These are phyloP conservation scores for Glaciozyma antarctica DNA, from an alignment of 768 basidiomycete genomes.

Conservation along the genomic window DNA sequence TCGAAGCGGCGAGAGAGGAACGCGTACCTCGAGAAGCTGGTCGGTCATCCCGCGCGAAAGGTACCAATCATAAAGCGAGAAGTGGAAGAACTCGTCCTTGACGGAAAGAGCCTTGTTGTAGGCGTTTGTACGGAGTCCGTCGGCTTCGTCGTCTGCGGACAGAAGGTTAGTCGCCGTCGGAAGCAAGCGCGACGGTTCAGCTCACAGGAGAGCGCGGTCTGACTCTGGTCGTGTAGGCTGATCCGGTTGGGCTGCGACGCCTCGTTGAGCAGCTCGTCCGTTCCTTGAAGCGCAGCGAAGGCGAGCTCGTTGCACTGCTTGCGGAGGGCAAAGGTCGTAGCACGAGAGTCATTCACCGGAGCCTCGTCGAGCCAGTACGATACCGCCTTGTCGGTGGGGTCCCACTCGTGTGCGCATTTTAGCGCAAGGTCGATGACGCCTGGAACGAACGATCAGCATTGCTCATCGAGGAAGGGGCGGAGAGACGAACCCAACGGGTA, in stretches of 20 bases:
- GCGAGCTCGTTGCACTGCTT: conserved; percentile 71
- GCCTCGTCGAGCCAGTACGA: conserved; percentile 60
- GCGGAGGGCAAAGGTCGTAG: conserved; percentile 53
- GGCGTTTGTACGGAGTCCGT: conserved; percentile 68
- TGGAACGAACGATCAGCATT: conserved; percentile 35
- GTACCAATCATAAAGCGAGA: conserved; percentile 87
- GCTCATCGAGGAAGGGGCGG: neutral
- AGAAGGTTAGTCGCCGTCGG: neutral
- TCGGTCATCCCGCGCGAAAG: conserved; percentile 69
- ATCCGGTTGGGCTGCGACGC: conserved; percentile 37
- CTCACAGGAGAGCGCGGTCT: conserved; percentile 2
- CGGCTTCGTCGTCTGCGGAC: conserved; percentile 47
- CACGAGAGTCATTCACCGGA: conserved; percentile 53
- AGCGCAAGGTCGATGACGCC: conserved; percentile 80
- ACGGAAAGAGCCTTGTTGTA: conserved; percentile 76
- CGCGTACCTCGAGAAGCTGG: conserved; percentile 72
- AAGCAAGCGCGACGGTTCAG: neutral
- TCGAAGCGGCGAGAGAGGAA: neutral
- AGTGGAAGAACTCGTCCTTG: conserved; percentile 89
- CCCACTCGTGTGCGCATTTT: conserved; percentile 66
- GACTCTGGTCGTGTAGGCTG: neutral
- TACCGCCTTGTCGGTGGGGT: conserved; percentile 54
- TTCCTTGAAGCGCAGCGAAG: conserved; percentile 66
- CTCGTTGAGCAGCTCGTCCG: conserved; percentile 54
- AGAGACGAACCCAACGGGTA: conserved; percentile 61